Evolutionary conservation across 2,329 filamentous ascomycete genomes (phyloP).

Genomic region (Emydomyces testavorans): DNA sequence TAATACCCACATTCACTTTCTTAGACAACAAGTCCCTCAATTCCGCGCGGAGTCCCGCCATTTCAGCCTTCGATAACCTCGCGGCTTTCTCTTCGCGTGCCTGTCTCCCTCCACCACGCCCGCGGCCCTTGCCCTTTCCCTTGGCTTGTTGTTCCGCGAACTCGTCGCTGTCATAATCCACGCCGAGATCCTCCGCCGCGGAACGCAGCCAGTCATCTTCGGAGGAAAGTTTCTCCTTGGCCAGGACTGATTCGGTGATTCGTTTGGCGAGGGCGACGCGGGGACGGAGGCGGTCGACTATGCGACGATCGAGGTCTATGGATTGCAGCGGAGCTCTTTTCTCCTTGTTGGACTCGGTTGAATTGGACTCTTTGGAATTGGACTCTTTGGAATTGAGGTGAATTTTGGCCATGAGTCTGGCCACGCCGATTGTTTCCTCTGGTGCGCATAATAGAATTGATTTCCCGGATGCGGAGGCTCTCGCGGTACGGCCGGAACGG

Average conservation of each 20-base stretch:
- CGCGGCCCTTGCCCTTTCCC: conserved; percentile 54
- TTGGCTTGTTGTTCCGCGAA: conserved; percentile 50
- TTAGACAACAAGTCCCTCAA: conserved; percentile 58
- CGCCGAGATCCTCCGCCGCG: conserved; percentile 82
- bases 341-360: conserved; percentile 16
- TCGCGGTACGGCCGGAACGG: conserved; percentile 84
- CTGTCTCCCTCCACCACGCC: conserved; percentile 62
- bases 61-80: conserved; percentile 58
- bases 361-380: conserved; percentile 13
- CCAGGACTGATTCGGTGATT: conserved; percentile 68
- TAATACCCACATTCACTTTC: conserved; percentile 77
- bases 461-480: conserved; percentile 62
- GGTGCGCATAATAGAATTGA: conserved; percentile 83
- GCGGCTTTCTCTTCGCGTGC: conserved; percentile 62
- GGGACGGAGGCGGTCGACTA: conserved; percentile 64
- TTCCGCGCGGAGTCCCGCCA: conserved; percentile 58
- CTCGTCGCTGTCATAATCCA: conserved; percentile 86
- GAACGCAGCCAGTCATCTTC: conserved; percentile 75
- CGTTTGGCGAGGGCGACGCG: conserved; percentile 73
- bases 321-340: conserved; percentile 57
- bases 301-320: conserved; percentile 68
- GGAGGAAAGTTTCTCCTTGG: conserved; percentile 74
- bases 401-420: conserved; percentile 75
- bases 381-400: conserved; percentile 46
- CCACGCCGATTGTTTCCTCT: conserved; percentile 76